phyloP scores from a whole-genome alignment of 352 stramenopile genomes.

The Globisporangium iwayamae region DNA sequence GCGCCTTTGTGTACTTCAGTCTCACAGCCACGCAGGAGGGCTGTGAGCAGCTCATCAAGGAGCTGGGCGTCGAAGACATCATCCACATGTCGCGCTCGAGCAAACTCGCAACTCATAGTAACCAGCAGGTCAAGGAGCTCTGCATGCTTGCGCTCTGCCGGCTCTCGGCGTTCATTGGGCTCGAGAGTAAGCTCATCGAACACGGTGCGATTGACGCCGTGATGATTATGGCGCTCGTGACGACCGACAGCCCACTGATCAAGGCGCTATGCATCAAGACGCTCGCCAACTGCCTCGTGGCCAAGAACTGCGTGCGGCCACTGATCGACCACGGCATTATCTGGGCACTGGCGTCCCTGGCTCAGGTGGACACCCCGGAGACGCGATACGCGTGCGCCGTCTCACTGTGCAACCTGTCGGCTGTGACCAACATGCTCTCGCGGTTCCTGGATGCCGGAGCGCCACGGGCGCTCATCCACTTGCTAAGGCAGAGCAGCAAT shows the following conservation, averaged over 20 bases:
- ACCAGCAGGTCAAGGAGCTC: conserved; percentile 55
- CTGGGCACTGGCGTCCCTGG: conserved; percentile 70
- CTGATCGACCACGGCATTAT: conserved; percentile 75
- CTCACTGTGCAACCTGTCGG: conserved; percentile 76
- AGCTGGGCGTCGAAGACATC: conserved; percentile 61
- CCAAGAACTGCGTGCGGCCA: conserved; percentile 56
- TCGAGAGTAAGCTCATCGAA: conserved; percentile 65
- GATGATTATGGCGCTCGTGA: conserved; percentile 71
- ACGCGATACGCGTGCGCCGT: conserved; percentile 57
- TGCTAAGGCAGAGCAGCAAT: conserved; percentile 43
- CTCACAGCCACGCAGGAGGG: conserved; percentile 64
- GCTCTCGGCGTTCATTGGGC: conserved; percentile 56
- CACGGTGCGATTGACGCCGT: conserved; percentile 66
- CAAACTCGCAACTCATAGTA: conserved; percentile 31
- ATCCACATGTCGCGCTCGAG: conserved; percentile 56
- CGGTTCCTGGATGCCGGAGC: conserved; percentile 70
- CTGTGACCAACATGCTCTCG: conserved; percentile 46
- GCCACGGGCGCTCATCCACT: conserved; percentile 52
- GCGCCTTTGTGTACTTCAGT: conserved; percentile 60
- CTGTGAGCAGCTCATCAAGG: conserved; percentile 70
- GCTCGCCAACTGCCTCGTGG: conserved; percentile 70
- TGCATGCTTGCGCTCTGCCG: conserved; percentile 69
- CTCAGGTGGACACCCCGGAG: conserved; percentile 49
- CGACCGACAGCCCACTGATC: conserved; percentile 55
- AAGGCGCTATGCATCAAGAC: conserved; percentile 73